phyloP scores from a whole-genome alignment of 2,329 filamentous ascomycete genomes.

The Cladosporium sp. region DNA sequence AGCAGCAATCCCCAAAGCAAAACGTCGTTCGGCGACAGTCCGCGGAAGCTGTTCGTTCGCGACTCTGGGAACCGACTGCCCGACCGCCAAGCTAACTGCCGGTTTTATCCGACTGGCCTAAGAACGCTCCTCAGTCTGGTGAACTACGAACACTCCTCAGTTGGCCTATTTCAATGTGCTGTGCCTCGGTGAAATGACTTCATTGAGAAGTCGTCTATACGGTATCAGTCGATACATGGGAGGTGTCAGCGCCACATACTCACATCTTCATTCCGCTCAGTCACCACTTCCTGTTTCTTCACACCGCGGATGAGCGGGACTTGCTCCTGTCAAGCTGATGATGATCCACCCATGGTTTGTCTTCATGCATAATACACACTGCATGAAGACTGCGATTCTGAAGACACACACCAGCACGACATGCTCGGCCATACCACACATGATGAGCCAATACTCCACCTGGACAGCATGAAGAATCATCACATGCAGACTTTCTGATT shows the following conservation, averaged over 20 bases:
- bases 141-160: too few species aligned
- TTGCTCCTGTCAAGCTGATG: background rate
- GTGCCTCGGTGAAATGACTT: background rate
- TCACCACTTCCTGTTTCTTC: background rate
- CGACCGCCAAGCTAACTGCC: background rate
- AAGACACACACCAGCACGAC: background rate
- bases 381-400: background rate
- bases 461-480: too few species aligned
- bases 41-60: background rate
- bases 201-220: background rate
- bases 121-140: background rate
- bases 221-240: background rate
- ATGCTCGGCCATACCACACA: background rate
- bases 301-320: background rate
- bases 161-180: background rate
- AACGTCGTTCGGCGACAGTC: background rate
- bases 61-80: background rate
- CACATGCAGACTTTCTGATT: background rate
- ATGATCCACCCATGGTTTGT: background rate
- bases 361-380: background rate
- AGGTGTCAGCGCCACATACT: background rate
- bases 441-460: background rate
- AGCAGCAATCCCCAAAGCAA: conserved; percentile 5
- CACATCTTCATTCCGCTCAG: background rate
- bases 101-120: background rate